Evolutionary conservation across 2,329 filamentous ascomycete genomes (phyloP).

Genomic region (Botrytis cinerea): DNA sequence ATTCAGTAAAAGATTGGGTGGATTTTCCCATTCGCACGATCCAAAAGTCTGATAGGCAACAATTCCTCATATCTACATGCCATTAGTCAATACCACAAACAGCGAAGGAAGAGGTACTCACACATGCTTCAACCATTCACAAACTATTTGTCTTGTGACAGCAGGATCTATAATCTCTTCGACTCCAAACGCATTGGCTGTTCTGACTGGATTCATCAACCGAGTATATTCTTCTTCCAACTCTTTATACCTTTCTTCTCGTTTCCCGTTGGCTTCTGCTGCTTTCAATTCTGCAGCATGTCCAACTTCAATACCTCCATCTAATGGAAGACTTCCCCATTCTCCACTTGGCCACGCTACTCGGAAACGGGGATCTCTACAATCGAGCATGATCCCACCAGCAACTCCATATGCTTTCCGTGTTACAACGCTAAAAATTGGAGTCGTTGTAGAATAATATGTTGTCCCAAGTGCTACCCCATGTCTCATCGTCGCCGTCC

Average conservation of each 20-base stretch:
- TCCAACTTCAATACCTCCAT: conserved; percentile 65
- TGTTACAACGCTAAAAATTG: conserved; percentile 64
- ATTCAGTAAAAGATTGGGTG: conserved; percentile 45
- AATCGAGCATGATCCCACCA: conserved; percentile 64
- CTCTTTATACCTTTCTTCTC: conserved; percentile 55
- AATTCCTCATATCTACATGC: conserved; percentile 34
- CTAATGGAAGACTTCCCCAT: conserved; percentile 63
- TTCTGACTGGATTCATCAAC: conserved; percentile 65
- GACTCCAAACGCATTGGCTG: conserved; percentile 63
- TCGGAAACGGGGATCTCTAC: conserved; percentile 59
- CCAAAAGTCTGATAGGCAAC: conserved; percentile 35
- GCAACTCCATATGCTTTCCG: conserved; percentile 64
- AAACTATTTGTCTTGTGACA: conserved; percentile 56
- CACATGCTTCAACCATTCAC: conserved; percentile 56
- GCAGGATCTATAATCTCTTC: conserved; percentile 67
- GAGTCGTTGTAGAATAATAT: conserved; percentile 63
- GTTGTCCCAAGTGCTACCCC: conserved; percentile 61
- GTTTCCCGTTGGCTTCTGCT: conserved; percentile 51
- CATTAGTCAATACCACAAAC: neutral
- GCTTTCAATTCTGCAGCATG: conserved; percentile 61
- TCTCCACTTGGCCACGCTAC: conserved; percentile 65
- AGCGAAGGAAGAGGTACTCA: conserved; percentile 39
- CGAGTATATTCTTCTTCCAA: conserved; percentile 61
- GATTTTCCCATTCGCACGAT: conserved; percentile 47
- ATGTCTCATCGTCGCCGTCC: conserved; percentile 64